phyloP scores from a whole-genome alignment of 1,284 basidiomycete genomes.

The Sanguinoderma infundibulare region DNA sequence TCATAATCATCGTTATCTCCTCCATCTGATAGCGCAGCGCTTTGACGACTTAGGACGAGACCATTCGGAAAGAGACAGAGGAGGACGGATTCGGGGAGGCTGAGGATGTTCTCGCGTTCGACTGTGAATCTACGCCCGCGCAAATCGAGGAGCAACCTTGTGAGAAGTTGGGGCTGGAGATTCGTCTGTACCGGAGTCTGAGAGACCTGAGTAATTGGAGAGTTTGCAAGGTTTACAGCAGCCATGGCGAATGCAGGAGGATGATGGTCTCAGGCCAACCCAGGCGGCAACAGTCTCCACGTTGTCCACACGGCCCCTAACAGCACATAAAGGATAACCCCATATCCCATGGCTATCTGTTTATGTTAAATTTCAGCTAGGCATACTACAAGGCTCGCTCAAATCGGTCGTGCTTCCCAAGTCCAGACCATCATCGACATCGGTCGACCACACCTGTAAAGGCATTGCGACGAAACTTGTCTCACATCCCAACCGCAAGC shows the following conservation, averaged over 20 bases:
- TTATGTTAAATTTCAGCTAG: too few relatives aligned
- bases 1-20: constrained; percentile 88
- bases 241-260: constrained; percentile 43
- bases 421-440: too few relatives aligned
- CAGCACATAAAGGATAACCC: too few relatives aligned
- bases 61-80: constrained; percentile 98
- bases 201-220: constrained; percentile 88
- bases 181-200: constrained; percentile 73
- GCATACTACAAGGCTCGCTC: too few relatives aligned
- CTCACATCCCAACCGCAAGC: too few relatives aligned
- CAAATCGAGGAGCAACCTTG: constrained; percentile 89
- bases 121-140: constrained; percentile 92
- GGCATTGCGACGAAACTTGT: not conserved
- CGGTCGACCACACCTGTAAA: not conserved
- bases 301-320: too few relatives aligned
- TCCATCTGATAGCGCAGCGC: constrained; percentile 71
- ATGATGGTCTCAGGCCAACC: constrained; percentile 18
- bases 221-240: constrained; percentile 57
- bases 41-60: constrained; percentile 89
- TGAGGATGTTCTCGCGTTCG: constrained; percentile 98
- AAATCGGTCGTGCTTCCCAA: too few relatives aligned
- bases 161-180: constrained; percentile 82
- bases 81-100: constrained; percentile 95
- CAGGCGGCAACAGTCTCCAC: too few relatives aligned
- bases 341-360: too few relatives aligned